Base-by-base conservation (phyloP, 495 filamentous ascomycete species). In the Penicillium soppii region DNA sequence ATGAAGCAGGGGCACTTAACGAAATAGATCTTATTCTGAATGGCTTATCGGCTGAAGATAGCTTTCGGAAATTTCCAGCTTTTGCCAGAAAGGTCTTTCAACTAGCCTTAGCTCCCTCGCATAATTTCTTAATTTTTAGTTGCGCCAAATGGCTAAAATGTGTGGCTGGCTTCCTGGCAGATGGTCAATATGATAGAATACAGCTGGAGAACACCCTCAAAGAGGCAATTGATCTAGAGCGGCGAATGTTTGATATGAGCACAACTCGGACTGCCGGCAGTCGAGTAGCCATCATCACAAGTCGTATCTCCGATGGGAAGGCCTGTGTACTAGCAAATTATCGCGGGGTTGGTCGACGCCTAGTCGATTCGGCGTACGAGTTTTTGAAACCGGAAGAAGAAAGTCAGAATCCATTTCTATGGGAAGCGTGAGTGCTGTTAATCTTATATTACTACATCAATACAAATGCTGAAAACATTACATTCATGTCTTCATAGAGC, bases 251-350 rank as follows among this genome's bases (percentile, higher is more conserved):
- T 55, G 52, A 55, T 25, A 45, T 52, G 26, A n/a, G 21, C 4
- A 53, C 44, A 13, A 49, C 47, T 21, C 8, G 13, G 2, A 10
- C 47, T 9, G 12, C 40, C 3, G 50, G 50, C 15, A 36, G 46
- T 16, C 43, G 39, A 26, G 50, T 62, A 10, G 58, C 58, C 21
- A 36, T 65, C 25, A 51, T 57, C 2, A 44, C 54, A 9, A 65
- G 52, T 48, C 54, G 48, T n/a, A 50, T 47, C 8, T 51, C 54
- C 9, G 56, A 65, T 26, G 58, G 58, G 10, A 54, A 54, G 30
- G 50, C 52, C 9, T 52, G 52, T 16, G 48, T 61, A 1, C 15
- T 65, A 7, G 43, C 52, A n/a, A 65, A 65, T 39, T 65, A 65
- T 48, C 41, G 56, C 7, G 54, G 50, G 12, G 10, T 25, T 3